Percentiles rank a stretch among this genome's conserved stretches.
These are phyloP conservation scores for Verticillium nubilum DNA, from an alignment of 2,329 filamentous ascomycete species.

Conservation along the genomic window DNA sequence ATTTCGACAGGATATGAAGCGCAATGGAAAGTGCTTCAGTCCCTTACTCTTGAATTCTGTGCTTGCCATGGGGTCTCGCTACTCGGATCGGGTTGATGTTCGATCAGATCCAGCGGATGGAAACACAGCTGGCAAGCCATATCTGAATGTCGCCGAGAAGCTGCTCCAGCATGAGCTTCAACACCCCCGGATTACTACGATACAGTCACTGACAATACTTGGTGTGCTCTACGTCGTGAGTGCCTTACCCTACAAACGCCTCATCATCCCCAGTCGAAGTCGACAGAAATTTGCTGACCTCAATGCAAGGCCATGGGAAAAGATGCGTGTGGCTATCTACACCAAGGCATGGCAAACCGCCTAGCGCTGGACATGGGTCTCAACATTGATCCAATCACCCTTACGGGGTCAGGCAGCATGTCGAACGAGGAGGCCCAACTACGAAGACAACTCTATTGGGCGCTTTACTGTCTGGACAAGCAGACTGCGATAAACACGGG, in stretches of 20 bases:
- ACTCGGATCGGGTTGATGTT: conserved; percentile 23
- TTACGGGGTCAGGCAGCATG: conserved; percentile 18
- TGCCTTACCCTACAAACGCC: background rate
- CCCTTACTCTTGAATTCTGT: conserved; percentile 26
- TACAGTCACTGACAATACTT: conserved; percentile 27
- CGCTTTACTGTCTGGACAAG: conserved; percentile 28
- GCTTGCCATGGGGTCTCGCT: conserved; percentile 25
- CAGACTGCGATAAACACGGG: conserved; percentile 26
- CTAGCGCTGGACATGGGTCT: conserved; percentile 30
- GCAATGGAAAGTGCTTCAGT: conserved; percentile 22
- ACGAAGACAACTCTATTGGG: conserved; percentile 28
- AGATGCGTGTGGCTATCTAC: conserved; percentile 28
- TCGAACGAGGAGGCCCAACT: conserved; percentile 21
- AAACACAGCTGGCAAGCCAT: conserved; percentile 25
- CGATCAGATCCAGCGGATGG: conserved; percentile 21
- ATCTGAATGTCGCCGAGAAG: conserved; percentile 21
- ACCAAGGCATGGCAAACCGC: conserved; percentile 29
- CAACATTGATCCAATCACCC: conserved; percentile 24
- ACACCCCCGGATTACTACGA: conserved; percentile 26
- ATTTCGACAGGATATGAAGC: conserved; percentile 22
- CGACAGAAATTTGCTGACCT: background rate
- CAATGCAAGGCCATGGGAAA: conserved; percentile 21
- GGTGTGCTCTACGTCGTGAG: conserved; percentile 20
- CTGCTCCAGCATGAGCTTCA: conserved; percentile 16
- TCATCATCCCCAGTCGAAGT: rapidly evolving